These are phyloP conservation scores for Moniliophthora roreri DNA, from an alignment of 1,284 basidiomycete species.

Conservation along the genomic window DNA sequence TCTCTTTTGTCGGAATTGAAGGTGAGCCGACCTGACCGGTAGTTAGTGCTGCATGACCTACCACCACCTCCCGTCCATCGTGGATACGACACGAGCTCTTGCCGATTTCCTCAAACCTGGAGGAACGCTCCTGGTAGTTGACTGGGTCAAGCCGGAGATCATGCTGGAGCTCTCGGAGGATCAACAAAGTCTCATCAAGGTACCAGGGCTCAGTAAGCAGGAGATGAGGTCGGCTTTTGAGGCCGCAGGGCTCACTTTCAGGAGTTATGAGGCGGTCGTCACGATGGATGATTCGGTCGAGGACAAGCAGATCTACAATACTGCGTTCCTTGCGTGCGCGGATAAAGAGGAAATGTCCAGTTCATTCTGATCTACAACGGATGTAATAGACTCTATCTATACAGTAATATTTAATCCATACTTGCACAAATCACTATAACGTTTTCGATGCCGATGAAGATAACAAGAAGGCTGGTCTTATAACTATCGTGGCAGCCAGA, in stretches of 20 bases:
- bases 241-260: neutral
- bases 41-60: constrained; percentile 66
- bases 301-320: neutral
- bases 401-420: too few species aligned
- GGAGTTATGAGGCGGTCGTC: neutral
- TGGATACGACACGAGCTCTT: constrained; percentile 48
- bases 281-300: neutral
- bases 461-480: too few species aligned
- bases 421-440: too few species aligned
- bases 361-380: too few species aligned
- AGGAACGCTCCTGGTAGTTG: constrained; percentile 59
- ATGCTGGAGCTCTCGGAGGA: neutral
- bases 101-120: constrained; percentile 58
- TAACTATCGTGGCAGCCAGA: too few species aligned
- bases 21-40: neutral
- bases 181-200: neutral
- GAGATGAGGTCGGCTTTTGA: neutral
- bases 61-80: constrained; percentile 58
- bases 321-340: neutral
- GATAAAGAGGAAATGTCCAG: neutral
- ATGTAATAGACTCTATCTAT: too few species aligned
- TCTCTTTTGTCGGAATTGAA: constrained; percentile 12
- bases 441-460: too few species aligned
- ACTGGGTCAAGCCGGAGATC: constrained; percentile 23
- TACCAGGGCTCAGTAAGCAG: neutral